Base-by-base conservation (phyloP, 495 filamentous ascomycete species). In the Hypoxylon fragiforme region DNA sequence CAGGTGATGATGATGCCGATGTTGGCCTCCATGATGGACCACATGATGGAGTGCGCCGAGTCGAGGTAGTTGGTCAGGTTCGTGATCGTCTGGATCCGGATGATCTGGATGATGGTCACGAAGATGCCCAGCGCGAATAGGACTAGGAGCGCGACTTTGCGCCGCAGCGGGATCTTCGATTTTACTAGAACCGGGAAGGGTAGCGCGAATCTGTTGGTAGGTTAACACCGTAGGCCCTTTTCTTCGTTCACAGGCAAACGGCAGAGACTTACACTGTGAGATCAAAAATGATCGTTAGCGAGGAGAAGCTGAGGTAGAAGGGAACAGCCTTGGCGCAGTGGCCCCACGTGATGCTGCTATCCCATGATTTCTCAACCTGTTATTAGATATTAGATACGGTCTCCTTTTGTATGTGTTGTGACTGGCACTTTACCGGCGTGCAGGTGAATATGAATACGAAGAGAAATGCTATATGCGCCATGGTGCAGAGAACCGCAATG, bases 21-120 rank as follows among this genome's bases (percentile, higher is more conserved):
- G 54, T 76, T 77, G 57, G 71, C 70, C 47, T 81, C 79, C 5
- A 81, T 65, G 4, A 67, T 54, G 11, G 77, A 81, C 77, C 78
- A 81, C 13, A 75, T 66, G 32, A 79, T 70, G 15, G 80, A 62
- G 2, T 65, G 60, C 11, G 74, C 66, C 36, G 70, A 75, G 65
- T 81, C 76, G 28, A 72, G 70, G 58, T 72, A 73, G 55, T 71
- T 72, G 35, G 49, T 47, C 2, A 78, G 66, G 20, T 67, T 67
- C 26, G 66, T 70, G 47, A 82, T 71, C 16, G 70, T 76, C 59
- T 77, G 72, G 54, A 82, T 78, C 22, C 78, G 78, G 47, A 80
- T 72, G 51, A 79, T 72, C 58, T 81, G 77, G 46, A 78, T 78
- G 51, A 78, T 43, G 19, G 77, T 79, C 36, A 80, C 70, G 70